Percentiles rank a stretch among this genome's conserved stretches.
phyloP scores from a whole-genome alignment of 768 basidiomycete species.

The Rickenella mellea region DNA sequence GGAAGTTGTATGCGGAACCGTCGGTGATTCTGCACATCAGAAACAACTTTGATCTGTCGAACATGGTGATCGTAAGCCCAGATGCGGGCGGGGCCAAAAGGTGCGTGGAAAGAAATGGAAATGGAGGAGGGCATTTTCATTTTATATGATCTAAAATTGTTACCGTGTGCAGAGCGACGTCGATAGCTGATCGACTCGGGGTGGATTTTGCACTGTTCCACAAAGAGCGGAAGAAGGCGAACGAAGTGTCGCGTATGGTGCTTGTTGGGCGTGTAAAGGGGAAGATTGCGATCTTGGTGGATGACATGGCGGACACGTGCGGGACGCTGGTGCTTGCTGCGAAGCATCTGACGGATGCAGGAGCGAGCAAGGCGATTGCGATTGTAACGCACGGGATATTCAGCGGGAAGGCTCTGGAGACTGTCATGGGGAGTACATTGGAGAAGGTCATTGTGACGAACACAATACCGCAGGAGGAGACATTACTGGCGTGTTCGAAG shows the following conservation, averaged over 20 bases:
- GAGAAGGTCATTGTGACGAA: background rate
- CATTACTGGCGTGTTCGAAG: background rate
- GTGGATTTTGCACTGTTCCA: slow-evolving; percentile 99
- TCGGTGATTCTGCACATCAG: slow-evolving; percentile 93
- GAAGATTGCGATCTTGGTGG: slow-evolving; percentile 89
- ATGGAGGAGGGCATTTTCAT: slow-evolving; percentile 9
- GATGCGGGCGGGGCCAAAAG: slow-evolving; percentile 98
- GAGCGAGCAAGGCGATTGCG: slow-evolving; percentile 25
- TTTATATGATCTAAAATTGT: background rate
- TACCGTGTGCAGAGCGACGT: slow-evolving; percentile 65
- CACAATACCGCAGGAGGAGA: background rate
- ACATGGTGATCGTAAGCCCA: slow-evolving; percentile 93
- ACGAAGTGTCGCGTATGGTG: slow-evolving; percentile 90
- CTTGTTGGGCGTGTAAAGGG: slow-evolving; percentile 90
- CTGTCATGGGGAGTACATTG: background rate
- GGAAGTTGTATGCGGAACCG: slow-evolving; percentile 88
- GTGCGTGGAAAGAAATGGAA: slow-evolving; percentile 30
- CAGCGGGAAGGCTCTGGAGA: background rate
- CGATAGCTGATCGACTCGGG: slow-evolving; percentile 90
- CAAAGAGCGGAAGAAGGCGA: slow-evolving; percentile 95
- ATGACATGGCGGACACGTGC: slow-evolving; percentile 40
- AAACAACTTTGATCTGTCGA: slow-evolving; percentile 72
- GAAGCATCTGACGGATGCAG: background rate
- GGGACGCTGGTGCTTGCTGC: background rate
- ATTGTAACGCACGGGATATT: background rate